Evolutionary conservation across 2,329 filamentous ascomycete genomes (phyloP).

Genomic region (Penicillium rolfsii): DNA sequence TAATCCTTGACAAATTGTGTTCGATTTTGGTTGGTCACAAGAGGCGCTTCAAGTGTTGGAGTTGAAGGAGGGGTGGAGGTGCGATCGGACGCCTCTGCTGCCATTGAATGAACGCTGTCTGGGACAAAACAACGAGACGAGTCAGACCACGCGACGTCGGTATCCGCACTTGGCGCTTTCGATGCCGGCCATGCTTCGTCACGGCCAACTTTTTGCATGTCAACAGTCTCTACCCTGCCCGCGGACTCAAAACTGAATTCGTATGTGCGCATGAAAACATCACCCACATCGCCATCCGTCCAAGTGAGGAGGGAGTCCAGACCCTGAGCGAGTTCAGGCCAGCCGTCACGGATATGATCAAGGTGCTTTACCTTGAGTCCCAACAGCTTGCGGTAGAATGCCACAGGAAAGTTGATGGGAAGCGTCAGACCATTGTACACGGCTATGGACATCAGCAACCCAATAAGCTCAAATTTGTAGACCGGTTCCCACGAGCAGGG

Average conservation of each 20-base stretch:
- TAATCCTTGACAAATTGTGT: constrained; percentile 81
- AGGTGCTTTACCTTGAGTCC: constrained; percentile 69
- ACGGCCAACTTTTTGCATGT: constrained; percentile 54
- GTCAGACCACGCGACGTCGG: constrained; percentile 30
- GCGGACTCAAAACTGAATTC: constrained; percentile 74
- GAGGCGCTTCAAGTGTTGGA: constrained; percentile 58
- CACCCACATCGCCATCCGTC: constrained; percentile 78
- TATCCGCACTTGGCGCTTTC: constrained; percentile 4
- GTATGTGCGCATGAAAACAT: constrained; percentile 82
- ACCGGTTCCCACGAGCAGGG: constrained; percentile 78
- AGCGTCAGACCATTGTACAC: constrained; percentile 92
- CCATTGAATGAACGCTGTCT: constrained; percentile 25
- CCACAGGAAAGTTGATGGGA: constrained; percentile 83
- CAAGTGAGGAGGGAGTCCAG: constrained; percentile 74
- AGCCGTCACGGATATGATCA: constrained; percentile 81
- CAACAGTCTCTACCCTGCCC: constrained; percentile 56
- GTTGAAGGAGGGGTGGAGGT: constrained; percentile 25
- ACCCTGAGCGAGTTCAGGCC: constrained; percentile 78
- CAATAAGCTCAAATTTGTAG: constrained; percentile 89
- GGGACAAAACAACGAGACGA: constrained; percentile 26
- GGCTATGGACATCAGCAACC: constrained; percentile 83
- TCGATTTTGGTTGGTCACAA: constrained; percentile 82
- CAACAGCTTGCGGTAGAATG: constrained; percentile 79
- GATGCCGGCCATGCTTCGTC: constrained; percentile 42
- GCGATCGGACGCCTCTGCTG: constrained; percentile 23